Evolutionary conservation across 2,329 filamentous ascomycete genomes (phyloP).

Genomic region (Neopestalotiopsis clavispora): DNA sequence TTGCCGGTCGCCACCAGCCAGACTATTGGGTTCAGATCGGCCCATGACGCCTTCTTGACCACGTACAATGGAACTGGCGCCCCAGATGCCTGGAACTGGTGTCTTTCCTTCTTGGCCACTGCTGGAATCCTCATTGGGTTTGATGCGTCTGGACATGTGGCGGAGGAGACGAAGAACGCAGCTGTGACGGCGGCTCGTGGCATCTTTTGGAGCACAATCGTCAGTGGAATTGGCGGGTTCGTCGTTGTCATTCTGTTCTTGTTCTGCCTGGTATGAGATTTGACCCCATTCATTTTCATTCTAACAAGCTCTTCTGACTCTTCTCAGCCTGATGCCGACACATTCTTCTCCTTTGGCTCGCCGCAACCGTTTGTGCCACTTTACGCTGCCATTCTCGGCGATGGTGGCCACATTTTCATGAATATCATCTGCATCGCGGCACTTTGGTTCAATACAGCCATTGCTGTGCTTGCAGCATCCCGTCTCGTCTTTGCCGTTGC

Average conservation of each 20-base stretch:
- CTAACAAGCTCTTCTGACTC: neutral
- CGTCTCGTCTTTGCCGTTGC: conserved; percentile 68
- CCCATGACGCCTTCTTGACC: conserved; percentile 63
- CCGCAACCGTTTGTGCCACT: conserved; percentile 64
- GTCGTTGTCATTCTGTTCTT: conserved; percentile 62
- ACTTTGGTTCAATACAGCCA: conserved; percentile 62
- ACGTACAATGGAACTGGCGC: conserved; percentile 63
- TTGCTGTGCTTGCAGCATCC: conserved; percentile 63
- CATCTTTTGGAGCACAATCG: conserved; percentile 65
- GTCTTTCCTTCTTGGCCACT: conserved; percentile 64
- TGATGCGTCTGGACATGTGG: conserved; percentile 65
- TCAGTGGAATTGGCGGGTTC: conserved; percentile 60
- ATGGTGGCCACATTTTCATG: conserved; percentile 64
- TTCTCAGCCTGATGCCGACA: conserved; percentile 54
- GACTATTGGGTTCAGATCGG: conserved; percentile 62
- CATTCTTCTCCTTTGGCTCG: conserved; percentile 56
- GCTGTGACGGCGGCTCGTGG: conserved; percentile 59
- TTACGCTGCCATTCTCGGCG: conserved; percentile 60
- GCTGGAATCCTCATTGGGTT: conserved; percentile 66
- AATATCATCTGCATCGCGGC: conserved; percentile 59
- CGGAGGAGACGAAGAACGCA: conserved; percentile 66
- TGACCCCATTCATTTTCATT: neutral
- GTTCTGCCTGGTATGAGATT: conserved; percentile 55
- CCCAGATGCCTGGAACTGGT: conserved; percentile 66
- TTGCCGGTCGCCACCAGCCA: conserved; percentile 60